Evolutionary conservation across 2,329 filamentous ascomycete species (phyloP).

Genomic region (Pestalotiopsis fici): DNA sequence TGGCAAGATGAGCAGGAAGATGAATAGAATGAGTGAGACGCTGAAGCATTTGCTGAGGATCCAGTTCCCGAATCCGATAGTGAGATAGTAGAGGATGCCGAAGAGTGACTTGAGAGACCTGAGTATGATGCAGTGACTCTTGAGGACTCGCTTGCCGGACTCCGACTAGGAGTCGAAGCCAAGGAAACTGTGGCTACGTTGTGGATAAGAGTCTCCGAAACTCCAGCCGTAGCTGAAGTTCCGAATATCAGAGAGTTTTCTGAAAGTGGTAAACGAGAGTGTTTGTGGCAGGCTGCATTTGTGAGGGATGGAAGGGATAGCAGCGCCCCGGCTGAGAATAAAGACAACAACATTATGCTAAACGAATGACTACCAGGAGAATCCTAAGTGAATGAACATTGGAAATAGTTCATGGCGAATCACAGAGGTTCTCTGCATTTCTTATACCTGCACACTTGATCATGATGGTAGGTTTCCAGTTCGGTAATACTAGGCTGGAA

Average conservation of each 20-base stretch:
- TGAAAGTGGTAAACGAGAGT: neutral
- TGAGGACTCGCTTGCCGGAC: neutral
- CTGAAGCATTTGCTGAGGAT: neutral
- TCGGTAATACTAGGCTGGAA: too few relatives aligned
- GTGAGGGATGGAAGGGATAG: neutral
- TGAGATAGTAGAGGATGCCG: neutral
- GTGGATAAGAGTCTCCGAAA: neutral
- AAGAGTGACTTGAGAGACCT: neutral
- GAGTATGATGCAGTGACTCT: neutral
- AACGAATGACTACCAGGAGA: neutral
- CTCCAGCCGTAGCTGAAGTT: neutral
- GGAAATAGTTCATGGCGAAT: neutral
- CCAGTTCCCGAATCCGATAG: neutral
- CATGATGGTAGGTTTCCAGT: too few relatives aligned
- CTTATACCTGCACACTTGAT: neutral
- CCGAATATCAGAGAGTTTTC: neutral
- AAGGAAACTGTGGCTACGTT: neutral
- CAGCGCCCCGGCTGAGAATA: neutral
- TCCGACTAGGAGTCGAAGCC: neutral
- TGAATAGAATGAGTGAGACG: neutral
- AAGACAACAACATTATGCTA: neutral
- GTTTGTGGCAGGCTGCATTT: neutral
- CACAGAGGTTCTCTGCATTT: neutral
- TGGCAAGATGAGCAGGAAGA: neutral
- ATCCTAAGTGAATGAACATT: neutral